Base-by-base conservation (phyloP, 768 basidiomycete species). In the Aureoboletus auriporus region DNA sequence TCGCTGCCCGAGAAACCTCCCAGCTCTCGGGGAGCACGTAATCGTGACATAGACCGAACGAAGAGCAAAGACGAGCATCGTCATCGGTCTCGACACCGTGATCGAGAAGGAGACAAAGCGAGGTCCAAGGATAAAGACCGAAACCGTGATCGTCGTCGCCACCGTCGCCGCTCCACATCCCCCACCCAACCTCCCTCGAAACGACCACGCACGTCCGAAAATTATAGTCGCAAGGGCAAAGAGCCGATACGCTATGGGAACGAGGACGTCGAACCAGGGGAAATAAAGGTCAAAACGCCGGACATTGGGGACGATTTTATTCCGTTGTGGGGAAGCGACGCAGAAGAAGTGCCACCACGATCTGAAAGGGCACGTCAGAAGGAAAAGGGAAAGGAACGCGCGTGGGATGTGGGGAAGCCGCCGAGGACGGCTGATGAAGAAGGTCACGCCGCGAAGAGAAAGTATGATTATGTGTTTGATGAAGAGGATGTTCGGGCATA, bases 381-480 rank as follows among this genome's bases (percentile, higher is more conserved):
- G 43, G 61, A 50, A 11, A 57, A 49, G 49, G 49, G 34, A 14
- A 33, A 33, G 31, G 31, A 8, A 45, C 69, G 75, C 29, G 75
- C 76, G 45, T 67, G 73, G 71, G 75, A 74, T 44, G 51, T 54
- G 45, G 71, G 68, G 34, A 73, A 71, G 50, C 54, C 46, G 6
- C 38, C 45, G 44, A 56, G 60, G 54, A 11, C 34, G 55, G 39
- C 57, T 49, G 48, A 58, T 38, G 59, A 66, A 13, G 55, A 59
- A 11, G 60, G 37, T 29, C 43, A 53, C 31, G 41, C 66, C 53
- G 46, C 53, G 50, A 84, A 79, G 59, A 70, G 83, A 29, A 76
- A 73, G 52, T 65, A 69, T 42, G 79, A 74, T 39, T 64, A 72
- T 54, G 48, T 54, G 11, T 63, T 73, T 44, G 78, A 78, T 56